These are phyloP conservation scores for Calonectria hongkongensis DNA, from an alignment of 2,329 filamentous ascomycete species.

Conservation along the genomic window DNA sequence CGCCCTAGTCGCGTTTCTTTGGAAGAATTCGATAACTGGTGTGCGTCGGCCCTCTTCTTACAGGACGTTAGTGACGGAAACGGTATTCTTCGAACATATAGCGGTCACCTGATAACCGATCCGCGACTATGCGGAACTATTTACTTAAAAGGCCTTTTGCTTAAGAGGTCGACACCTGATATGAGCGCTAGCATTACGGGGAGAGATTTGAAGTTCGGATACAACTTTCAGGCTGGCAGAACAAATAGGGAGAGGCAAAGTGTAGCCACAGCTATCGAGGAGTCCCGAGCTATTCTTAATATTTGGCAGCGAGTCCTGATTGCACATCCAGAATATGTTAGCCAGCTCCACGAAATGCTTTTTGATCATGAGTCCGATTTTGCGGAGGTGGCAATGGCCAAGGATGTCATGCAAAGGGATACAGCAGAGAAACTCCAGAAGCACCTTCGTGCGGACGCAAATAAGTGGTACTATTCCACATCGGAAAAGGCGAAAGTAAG, in stretches of 20 bases:
- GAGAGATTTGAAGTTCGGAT: slow-evolving; percentile 39
- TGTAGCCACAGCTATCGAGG: slow-evolving; percentile 25
- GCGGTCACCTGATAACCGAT: slow-evolving; percentile 35
- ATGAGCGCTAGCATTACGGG: slow-evolving; percentile 35
- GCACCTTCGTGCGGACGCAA: slow-evolving; percentile 28
- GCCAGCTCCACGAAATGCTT: slow-evolving; percentile 39
- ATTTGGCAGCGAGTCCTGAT: slow-evolving; percentile 42
- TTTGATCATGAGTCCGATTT: slow-evolving; percentile 25
- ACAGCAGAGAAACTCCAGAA: slow-evolving; percentile 20
- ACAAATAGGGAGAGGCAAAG: slow-evolving; percentile 28
- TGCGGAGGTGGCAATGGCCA: slow-evolving; percentile 37
- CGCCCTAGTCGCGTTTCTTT: slow-evolving; percentile 10
- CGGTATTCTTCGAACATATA: slow-evolving; percentile 9
- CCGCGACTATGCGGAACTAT: slow-evolving; percentile 6
- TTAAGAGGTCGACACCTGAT: not conserved
- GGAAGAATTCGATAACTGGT: slow-evolving; percentile 39
- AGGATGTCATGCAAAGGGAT: not conserved
- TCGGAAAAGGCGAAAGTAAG: slow-evolving; percentile 27
- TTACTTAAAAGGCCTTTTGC: slow-evolving; percentile 39
- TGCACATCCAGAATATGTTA: slow-evolving; percentile 16
- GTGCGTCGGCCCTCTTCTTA: slow-evolving; percentile 34
- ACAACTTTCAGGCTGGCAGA: slow-evolving; percentile 31
- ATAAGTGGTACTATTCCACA: slow-evolving; percentile 43
- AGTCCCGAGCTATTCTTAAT: slow-evolving; percentile 34
- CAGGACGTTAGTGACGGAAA: slow-evolving; percentile 14